Conservation (phyloP, 106 monocot species). For the Chionographis japonica region DNA sequence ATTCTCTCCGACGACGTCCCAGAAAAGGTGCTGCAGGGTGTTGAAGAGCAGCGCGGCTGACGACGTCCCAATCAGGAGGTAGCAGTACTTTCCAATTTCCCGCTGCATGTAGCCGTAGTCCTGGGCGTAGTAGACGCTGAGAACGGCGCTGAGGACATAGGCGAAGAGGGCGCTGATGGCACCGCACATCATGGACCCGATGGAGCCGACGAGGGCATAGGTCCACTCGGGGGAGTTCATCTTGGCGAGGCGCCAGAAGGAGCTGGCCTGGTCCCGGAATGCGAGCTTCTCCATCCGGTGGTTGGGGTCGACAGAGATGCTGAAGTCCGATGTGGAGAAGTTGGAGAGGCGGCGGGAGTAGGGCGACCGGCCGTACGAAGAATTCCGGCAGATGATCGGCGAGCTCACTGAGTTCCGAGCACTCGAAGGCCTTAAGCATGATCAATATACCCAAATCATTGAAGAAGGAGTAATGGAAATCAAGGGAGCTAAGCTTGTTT, state of each 20-base stretch:
- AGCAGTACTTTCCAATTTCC: constrained; percentile 92
- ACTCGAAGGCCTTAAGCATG: constrained; percentile 54
- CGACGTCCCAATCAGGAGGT: constrained; percentile 81
- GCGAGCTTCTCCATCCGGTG: too few relatives aligned
- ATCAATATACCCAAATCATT: neutral
- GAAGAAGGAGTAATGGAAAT: too few relatives aligned
- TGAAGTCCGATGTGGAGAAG: constrained; percentile 68
- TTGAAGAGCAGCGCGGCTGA: constrained; percentile 90
- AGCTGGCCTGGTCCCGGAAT: constrained; percentile 52
- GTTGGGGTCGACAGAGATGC: constrained; percentile 2
- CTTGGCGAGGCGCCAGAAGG: constrained; percentile 84
- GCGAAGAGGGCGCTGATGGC: constrained; percentile 91
- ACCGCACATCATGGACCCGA: constrained; percentile 91
- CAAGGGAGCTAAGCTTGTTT: too few relatives aligned
- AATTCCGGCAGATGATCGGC: constrained; percentile 27
- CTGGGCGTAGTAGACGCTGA: constrained; percentile 76
- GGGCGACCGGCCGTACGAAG: constrained; percentile 83
- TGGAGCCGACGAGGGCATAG: constrained; percentile 71
- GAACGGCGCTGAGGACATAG: constrained; percentile 89
- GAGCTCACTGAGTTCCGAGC: constrained; percentile 88
- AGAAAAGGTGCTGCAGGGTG: constrained; percentile 85
- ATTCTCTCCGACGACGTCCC: constrained; percentile 93
- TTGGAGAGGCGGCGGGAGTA: constrained; percentile 86
- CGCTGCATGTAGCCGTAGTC: constrained; percentile 69
- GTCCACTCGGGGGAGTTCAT: constrained; percentile 96